Evolutionary conservation across 768 basidiomycete species (phyloP).

Genomic region (Boletus barrowsii): DNA sequence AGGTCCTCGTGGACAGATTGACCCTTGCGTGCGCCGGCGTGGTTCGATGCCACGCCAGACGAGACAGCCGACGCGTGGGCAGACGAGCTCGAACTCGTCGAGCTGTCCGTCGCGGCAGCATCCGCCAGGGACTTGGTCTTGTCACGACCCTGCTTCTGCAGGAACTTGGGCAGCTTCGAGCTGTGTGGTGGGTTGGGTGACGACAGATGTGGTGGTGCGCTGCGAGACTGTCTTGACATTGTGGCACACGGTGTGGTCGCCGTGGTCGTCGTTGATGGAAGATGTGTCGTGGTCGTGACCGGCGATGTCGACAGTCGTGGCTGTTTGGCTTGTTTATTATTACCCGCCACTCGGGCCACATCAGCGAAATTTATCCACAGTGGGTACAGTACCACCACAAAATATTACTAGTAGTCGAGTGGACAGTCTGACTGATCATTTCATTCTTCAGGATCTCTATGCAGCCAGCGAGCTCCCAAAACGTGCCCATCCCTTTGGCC

Average conservation of each 20-base stretch:
- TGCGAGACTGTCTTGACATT: constrained; percentile 51
- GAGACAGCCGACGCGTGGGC: constrained; percentile 27
- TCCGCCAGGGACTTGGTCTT: constrained; percentile 53
- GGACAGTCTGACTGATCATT: background rate
- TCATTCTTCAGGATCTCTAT: background rate
- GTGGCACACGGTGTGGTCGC: background rate
- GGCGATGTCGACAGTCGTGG: constrained; percentile 16
- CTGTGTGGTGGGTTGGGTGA: constrained; percentile 40
- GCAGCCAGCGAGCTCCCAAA: background rate
- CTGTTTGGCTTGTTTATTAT: constrained; percentile 27
- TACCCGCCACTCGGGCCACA: constrained; percentile 13
- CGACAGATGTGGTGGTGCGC: constrained; percentile 39
- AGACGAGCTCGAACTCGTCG: constrained; percentile 42
- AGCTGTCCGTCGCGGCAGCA: constrained; percentile 33
- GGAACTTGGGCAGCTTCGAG: constrained; percentile 64
- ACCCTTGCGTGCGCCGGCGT: constrained; percentile 26
- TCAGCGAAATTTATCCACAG: constrained; percentile 18
- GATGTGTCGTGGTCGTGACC: constrained; percentile 18
- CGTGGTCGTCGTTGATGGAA: constrained; percentile 7
- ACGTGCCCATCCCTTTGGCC: background rate
- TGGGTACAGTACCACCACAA: background rate
- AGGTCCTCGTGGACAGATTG: constrained; percentile 28
- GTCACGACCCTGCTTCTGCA: constrained; percentile 63
- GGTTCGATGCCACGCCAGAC: constrained; percentile 29
- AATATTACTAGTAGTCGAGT: too few relatives aligned